phyloP scores from a whole-genome alignment of 2,329 filamentous ascomycete species.

The Didymosphaeria variabile region DNA sequence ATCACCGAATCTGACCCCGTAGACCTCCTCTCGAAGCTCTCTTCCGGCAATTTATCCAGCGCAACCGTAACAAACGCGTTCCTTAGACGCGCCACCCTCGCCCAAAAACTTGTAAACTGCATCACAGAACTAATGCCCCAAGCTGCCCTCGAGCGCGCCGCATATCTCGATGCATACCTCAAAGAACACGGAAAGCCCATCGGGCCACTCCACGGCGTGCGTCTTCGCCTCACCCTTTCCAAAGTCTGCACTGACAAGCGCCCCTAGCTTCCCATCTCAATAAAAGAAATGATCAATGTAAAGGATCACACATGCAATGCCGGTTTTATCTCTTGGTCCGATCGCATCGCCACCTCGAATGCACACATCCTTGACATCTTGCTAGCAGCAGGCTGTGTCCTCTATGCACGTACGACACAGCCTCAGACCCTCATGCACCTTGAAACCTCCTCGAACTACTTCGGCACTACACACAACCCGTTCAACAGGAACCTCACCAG shows the following conservation, averaged over 20 bases:
- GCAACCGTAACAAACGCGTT: slow-evolving; percentile 62
- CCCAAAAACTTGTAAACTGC: slow-evolving; percentile 64
- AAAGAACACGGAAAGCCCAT: slow-evolving; percentile 47
- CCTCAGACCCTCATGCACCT: slow-evolving; percentile 65
- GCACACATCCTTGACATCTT: slow-evolving; percentile 32
- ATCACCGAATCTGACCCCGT: slow-evolving; percentile 62
- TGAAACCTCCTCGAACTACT: slow-evolving; percentile 60
- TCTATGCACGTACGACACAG: slow-evolving; percentile 64
- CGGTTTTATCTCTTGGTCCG: slow-evolving; percentile 59
- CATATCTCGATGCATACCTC: slow-evolving; percentile 38
- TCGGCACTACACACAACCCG: slow-evolving; percentile 63
- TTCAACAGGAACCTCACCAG: slow-evolving; percentile 60
- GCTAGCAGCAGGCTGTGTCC: slow-evolving; percentile 56
- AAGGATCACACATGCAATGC: slow-evolving; percentile 58
- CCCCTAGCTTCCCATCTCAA: slow-evolving; percentile 50
- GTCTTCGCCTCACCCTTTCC: neutral
- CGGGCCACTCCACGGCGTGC: slow-evolving; percentile 58
- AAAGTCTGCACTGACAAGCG: neutral
- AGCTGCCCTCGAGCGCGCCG: slow-evolving; percentile 31
- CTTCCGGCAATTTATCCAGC: slow-evolving; percentile 55
- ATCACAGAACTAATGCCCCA: slow-evolving; percentile 56
- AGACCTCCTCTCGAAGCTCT: slow-evolving; percentile 53
- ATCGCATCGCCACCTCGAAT: slow-evolving; percentile 18
- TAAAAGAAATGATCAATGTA: slow-evolving; percentile 63
- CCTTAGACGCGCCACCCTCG: slow-evolving; percentile 63